Conservation (phyloP, 83 land plant genomes). For the Picea engelmannii region DNA sequence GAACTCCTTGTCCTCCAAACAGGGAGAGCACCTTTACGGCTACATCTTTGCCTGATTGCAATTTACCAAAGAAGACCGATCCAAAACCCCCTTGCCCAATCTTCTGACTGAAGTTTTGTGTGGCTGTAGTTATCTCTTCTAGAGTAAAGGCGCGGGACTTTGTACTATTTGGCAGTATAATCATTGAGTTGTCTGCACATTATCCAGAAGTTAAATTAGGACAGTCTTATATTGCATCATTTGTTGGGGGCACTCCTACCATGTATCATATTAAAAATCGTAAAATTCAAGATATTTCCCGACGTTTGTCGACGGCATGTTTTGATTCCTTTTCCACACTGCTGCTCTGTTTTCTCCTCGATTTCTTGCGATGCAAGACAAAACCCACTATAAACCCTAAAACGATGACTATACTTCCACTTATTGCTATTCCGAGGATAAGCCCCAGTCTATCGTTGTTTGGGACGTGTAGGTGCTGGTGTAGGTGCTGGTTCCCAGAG, state of each 20-base stretch:
- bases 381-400: too few relatives aligned
- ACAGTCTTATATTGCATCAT: too few relatives aligned
- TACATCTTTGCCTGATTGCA: not conserved
- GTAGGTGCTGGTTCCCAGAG: too few relatives aligned
- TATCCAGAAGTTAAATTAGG: too few relatives aligned
- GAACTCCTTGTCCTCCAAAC: not conserved
- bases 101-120: not conserved
- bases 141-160: not conserved
- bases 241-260: too few relatives aligned
- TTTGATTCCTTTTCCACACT: not conserved
- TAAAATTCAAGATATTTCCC: not conserved
- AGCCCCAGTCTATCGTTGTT: too few relatives aligned
- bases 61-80: not conserved
- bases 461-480: too few relatives aligned
- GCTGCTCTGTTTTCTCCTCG: too few relatives aligned
- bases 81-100: constrained; percentile 7
- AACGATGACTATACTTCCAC: too few relatives aligned
- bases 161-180: not conserved
- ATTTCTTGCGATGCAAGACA: too few relatives aligned
- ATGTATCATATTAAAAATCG: too few relatives aligned
- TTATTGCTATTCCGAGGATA: too few relatives aligned
- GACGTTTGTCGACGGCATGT: not conserved
- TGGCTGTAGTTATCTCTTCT: not conserved
- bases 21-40: not conserved
- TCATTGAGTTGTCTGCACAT: not conserved